phyloP scores from a whole-genome alignment of 768 basidiomycete genomes.

The Lepiota brunneoincarnata region DNA sequence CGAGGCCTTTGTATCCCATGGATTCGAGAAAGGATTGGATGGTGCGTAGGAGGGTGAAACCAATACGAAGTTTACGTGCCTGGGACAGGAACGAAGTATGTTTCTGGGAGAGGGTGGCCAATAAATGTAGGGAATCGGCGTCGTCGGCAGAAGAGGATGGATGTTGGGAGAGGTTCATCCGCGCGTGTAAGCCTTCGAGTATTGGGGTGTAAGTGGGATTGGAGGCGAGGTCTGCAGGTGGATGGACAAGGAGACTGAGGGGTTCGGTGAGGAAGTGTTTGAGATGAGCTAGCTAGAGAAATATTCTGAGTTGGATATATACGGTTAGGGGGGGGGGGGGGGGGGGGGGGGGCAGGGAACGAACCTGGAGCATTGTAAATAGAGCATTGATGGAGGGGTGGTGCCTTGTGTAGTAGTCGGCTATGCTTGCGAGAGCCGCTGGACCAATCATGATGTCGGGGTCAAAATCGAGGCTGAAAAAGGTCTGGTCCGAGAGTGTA shows the following conservation, averaged over 20 bases:
- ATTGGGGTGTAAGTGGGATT: background rate
- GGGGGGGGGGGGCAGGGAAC: constrained; percentile 13
- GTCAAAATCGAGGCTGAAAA: constrained; percentile 62
- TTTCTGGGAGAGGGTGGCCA: background rate
- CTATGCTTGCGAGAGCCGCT: constrained; percentile 47
- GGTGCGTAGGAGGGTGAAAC: constrained; percentile 42
- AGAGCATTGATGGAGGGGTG: constrained; percentile 55
- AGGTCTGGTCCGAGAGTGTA: constrained; percentile 25
- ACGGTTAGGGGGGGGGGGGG: background rate
- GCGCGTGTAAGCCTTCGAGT: background rate
- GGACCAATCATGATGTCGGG: constrained; percentile 65
- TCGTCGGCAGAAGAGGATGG: background rate
- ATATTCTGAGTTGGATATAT: background rate
- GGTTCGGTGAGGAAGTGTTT: constrained; percentile 68
- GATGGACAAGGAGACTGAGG: constrained; percentile 39
- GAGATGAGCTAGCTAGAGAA: constrained; percentile 54
- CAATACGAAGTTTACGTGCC: constrained; percentile 34
- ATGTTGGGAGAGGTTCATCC: background rate
- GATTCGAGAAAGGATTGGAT: constrained; percentile 42
- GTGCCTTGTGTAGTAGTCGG: constrained; percentile 56
- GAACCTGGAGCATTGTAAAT: constrained; percentile 61
- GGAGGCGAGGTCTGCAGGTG: background rate
- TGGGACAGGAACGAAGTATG: constrained; percentile 12
- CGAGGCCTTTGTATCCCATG: constrained; percentile 40
- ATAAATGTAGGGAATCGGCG: background rate